phyloP scores from a whole-genome alignment of 2,329 filamentous ascomycete species.

The Beauveria sp. region DNA sequence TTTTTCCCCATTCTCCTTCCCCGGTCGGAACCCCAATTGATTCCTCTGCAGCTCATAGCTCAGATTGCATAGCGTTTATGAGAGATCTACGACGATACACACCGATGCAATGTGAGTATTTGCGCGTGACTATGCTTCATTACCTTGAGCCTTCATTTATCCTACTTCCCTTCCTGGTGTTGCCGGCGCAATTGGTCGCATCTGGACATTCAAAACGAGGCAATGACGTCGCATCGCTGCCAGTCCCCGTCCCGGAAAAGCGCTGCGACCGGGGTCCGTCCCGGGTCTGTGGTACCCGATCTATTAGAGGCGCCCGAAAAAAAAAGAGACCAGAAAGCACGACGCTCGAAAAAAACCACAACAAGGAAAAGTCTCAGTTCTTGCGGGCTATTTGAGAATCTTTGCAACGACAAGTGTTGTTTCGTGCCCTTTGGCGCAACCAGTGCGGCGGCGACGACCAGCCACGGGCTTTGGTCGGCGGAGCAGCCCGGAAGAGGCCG shows the following conservation, averaged over 20 bases:
- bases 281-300: neutral
- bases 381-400: neutral
- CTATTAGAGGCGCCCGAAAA: neutral
- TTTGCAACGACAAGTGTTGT: conserved; percentile 1
- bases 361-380: neutral
- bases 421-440: neutral
- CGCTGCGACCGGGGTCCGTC: neutral
- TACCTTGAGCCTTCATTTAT: neutral
- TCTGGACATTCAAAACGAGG: neutral
- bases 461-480: neutral
- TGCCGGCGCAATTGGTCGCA: neutral
- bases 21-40: neutral
- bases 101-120: neutral
- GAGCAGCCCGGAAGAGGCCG: neutral
- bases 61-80: conserved; percentile 11
- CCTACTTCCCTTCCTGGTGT: neutral
- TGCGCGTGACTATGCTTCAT: neutral
- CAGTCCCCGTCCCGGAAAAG: neutral
- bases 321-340: neutral
- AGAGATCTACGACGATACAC: neutral
- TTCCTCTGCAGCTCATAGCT: conserved; percentile 9
- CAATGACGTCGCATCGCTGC: neutral
- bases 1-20: neutral
- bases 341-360: neutral
- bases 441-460: neutral